Evolutionary conservation across 2,329 filamentous ascomycete genomes (phyloP).

Genomic region (Claviceps africana): DNA sequence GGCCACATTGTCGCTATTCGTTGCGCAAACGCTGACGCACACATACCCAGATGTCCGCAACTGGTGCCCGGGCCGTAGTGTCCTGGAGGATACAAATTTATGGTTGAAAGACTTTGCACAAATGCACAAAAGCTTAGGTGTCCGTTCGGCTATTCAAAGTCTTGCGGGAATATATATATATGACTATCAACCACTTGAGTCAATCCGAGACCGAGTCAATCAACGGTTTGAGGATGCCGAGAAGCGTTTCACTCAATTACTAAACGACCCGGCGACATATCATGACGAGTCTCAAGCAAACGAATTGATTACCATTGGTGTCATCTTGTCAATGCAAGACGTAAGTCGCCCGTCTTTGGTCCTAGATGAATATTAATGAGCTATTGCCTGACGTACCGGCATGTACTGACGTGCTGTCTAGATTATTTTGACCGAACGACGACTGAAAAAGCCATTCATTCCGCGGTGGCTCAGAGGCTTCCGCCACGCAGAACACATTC

Average conservation of each 20-base stretch:
- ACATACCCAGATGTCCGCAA: constrained; percentile 20
- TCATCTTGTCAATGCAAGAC: constrained; percentile 26
- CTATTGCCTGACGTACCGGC: background rate
- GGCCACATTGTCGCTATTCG: background rate
- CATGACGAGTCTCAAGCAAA: constrained; percentile 12
- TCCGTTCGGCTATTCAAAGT: constrained; percentile 25
- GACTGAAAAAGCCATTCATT: constrained; percentile 16
- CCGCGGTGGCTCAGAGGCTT: constrained; percentile 27
- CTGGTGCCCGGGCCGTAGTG: constrained; percentile 27
- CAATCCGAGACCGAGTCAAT: constrained; percentile 20
- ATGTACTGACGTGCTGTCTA: constrained; percentile 6
- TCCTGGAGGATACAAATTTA: constrained; percentile 23
- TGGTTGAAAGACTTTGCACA: constrained; percentile 26
- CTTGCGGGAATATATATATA: constrained; percentile 27
- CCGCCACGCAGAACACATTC: constrained; percentile 19
- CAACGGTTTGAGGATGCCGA: constrained; percentile 18
- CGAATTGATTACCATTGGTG: constrained; percentile 23
- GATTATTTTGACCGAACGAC: constrained; percentile 24
- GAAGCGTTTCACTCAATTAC: constrained; percentile 15
- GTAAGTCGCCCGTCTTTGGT: constrained; percentile 12
- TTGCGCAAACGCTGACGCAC: background rate
- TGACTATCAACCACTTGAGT: constrained; percentile 22
- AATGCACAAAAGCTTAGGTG: constrained; percentile 22
- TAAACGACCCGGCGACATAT: constrained; percentile 13
- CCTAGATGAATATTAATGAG: background rate